A percentile compares a stretch with the other conserved stretches of the same genome.
Evolutionary conservation across 768 basidiomycete species (phyloP).

Genomic region (Lentinula sp.): DNA sequence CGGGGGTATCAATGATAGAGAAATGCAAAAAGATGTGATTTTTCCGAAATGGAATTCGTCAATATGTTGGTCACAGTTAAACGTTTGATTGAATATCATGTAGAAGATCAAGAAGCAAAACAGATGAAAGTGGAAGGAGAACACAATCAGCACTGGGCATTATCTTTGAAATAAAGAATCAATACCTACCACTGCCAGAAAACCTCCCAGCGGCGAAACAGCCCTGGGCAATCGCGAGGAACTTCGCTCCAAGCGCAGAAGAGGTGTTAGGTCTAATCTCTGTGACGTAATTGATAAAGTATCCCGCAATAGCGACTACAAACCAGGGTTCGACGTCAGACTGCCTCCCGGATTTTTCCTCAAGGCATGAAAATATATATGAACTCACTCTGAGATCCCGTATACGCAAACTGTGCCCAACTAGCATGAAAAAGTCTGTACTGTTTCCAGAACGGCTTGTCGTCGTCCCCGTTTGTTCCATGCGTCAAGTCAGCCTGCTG

Average conservation of each 20-base stretch:
- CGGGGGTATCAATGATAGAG: background rate
- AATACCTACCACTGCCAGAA: constrained; percentile 20
- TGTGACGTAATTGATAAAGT: constrained; percentile 28
- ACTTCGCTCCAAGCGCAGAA: constrained; percentile 21
- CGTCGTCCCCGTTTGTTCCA: constrained; percentile 18
- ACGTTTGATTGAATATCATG: too few species aligned
- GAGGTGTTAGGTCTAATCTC: constrained; percentile 20
- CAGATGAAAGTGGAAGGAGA: background rate
- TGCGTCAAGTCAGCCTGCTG: constrained; percentile 27
- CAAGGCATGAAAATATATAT: background rate
- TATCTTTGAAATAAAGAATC: background rate
- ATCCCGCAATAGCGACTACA: constrained; percentile 24
- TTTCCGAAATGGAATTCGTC: too few species aligned
- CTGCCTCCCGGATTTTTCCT: background rate
- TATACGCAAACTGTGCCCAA: constrained; percentile 27
- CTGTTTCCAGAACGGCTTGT: constrained; percentile 22
- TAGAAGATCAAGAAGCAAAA: background rate
- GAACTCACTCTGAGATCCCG: constrained; percentile 24
- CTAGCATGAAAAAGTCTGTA: constrained; percentile 25
- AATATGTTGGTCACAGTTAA: too few species aligned
- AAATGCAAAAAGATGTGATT: background rate
- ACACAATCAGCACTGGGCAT: background rate
- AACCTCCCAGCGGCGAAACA: constrained; percentile 26
- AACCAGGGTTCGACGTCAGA: background rate
- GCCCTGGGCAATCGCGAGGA: constrained; percentile 26